Conservation (phyloP, 2,329 filamentous ascomycete species). For the Triangularia verruculosa region DNA sequence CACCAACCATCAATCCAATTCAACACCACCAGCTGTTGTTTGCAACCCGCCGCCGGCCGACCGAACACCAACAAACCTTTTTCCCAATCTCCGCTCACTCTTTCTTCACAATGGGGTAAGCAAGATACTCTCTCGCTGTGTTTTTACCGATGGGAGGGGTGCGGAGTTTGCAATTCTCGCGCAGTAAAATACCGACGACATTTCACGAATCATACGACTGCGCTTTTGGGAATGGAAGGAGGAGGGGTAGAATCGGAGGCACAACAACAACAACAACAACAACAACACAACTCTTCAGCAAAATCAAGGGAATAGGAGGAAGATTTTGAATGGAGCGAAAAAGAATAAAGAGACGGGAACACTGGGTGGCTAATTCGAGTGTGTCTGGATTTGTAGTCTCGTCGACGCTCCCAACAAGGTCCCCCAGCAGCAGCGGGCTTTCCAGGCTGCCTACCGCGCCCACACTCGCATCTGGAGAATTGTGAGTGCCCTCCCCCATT, state of each 20-base stretch:
- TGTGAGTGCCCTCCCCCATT: constrained; percentile 51
- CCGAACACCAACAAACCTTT: background rate
- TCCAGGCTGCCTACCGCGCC: constrained; percentile 69
- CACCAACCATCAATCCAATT: background rate
- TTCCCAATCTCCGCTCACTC: background rate
- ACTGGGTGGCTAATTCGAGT: constrained; percentile 34
- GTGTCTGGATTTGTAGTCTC: constrained; percentile 40
- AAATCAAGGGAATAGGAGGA: background rate
- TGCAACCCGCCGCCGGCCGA: background rate
- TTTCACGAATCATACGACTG: constrained; percentile 5
- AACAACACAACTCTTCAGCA: background rate
- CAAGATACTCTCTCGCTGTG: background rate
- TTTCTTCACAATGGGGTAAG: constrained; percentile 8
- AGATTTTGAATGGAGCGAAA: background rate
- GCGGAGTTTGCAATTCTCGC: background rate
- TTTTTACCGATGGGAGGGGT: background rate
- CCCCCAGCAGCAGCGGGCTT: constrained; percentile 69
- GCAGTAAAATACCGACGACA: background rate
- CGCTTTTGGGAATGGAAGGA: too few relatives aligned
- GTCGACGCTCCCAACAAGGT: constrained; percentile 75
- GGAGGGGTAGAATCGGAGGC: background rate
- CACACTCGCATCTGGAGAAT: constrained; percentile 74
- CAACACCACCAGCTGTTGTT: background rate
- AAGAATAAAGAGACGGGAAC: background rate
- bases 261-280: background rate